phyloP scores from a whole-genome alignment of 2,329 filamentous ascomycete species.

The Aspergillus luchuensis region DNA sequence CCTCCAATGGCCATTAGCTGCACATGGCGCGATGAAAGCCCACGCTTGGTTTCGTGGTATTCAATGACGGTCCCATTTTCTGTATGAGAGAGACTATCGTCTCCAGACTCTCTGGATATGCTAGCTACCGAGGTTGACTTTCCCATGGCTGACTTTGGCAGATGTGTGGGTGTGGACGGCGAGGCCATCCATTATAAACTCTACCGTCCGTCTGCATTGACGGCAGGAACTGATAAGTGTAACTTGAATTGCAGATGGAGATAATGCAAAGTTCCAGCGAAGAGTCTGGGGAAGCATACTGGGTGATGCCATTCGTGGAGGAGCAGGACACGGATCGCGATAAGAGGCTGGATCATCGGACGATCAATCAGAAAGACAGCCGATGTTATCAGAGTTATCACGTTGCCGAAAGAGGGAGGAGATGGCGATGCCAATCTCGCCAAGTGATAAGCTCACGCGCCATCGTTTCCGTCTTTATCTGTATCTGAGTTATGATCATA shows the following conservation, averaged over 20 bases:
- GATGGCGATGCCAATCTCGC: slow-evolving; percentile 18
- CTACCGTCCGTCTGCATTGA: no score
- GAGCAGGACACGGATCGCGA: background rate
- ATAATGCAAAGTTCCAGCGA: background rate
- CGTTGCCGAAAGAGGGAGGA: slow-evolving; percentile 16
- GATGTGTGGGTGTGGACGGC: background rate
- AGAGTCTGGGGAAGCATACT: background rate
- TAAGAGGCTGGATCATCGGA: background rate
- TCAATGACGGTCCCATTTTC: slow-evolving; percentile 25
- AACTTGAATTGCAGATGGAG: background rate
- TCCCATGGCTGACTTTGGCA: slow-evolving; percentile 19
- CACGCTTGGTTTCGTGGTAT: slow-evolving; percentile 17
- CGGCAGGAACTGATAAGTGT: no score
- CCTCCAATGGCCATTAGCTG: slow-evolving; percentile 19
- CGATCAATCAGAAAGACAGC: background rate
- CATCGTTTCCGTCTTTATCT: background rate
- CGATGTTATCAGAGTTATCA: background rate
- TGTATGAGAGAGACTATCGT: slow-evolving; percentile 15
- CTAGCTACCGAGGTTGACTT: slow-evolving; percentile 19
- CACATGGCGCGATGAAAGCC: slow-evolving; percentile 16
- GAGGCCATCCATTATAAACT: background rate
- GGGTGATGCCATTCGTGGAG: background rate
- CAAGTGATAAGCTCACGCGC: slow-evolving; percentile 14
- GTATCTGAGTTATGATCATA: no score
- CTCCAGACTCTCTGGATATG: background rate